Conservation (phyloP, 1,284 basidiomycete species). For the Meripilus lineatus region DNA sequence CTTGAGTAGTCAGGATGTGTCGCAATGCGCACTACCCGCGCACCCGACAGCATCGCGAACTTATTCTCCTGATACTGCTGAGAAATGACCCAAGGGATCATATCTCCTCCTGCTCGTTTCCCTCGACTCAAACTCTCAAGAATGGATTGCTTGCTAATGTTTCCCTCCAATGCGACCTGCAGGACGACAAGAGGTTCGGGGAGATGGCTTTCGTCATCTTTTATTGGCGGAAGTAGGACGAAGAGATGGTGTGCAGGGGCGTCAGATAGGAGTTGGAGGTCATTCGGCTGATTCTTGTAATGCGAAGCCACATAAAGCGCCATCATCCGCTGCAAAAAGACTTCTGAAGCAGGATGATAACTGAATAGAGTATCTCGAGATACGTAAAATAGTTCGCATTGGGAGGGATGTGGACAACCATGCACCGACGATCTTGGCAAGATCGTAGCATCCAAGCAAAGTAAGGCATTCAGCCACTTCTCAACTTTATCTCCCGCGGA, state of each 20-base stretch:
- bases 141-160: conserved; percentile 84
- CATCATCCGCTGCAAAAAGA: conserved; percentile 98
- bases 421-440: conserved; percentile 58
- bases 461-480: conserved; percentile 88
- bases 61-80: conserved; percentile 97
- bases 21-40: conserved; percentile 89
- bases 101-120: conserved; percentile 84
- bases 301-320: conserved; percentile 95
- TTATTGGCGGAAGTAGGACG: conserved; percentile 88
- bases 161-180: conserved; percentile 94
- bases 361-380: conserved; percentile 96
- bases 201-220: conserved; percentile 79
- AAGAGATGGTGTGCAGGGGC: conserved; percentile 97
- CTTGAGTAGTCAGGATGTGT: conserved; percentile 95
- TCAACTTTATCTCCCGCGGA: conserved; percentile 86
- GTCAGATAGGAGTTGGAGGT: conserved; percentile 94
- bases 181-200: conserved; percentile 95
- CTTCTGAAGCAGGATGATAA: conserved; percentile 94
- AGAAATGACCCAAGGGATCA: conserved; percentile 96
- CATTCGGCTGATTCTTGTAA: conserved; percentile 99
- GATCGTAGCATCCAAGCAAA: conserved; percentile 92
- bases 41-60: conserved; percentile 91
- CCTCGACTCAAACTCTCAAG: conserved; percentile 83
- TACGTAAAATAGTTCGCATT: conserved; percentile 95
- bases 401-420: conserved; percentile 89